These are phyloP conservation scores for Suillus luteus DNA, from an alignment of 768 basidiomycete species.

Conservation along the genomic window DNA sequence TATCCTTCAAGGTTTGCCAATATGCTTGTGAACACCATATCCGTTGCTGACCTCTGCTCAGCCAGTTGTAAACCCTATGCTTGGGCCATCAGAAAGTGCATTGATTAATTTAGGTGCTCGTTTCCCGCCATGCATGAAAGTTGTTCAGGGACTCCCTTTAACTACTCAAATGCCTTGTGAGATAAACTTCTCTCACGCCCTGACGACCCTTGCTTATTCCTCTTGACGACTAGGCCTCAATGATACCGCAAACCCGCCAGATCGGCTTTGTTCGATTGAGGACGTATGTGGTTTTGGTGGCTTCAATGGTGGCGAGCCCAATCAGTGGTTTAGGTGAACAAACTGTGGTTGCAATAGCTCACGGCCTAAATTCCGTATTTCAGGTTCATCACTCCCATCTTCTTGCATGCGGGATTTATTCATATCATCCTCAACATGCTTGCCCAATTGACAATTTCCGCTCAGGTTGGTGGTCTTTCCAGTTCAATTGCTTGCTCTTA, in stretches of 20 bases:
- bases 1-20: slow-evolving; percentile 75
- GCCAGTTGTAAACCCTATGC: slow-evolving; percentile 86
- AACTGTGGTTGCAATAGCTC: slow-evolving; percentile 41
- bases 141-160: slow-evolving; percentile 54
- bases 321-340: slow-evolving; percentile 57
- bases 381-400: slow-evolving; percentile 87
- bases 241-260: slow-evolving; percentile 80
- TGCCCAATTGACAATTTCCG: slow-evolving; percentile 78
- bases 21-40: neutral
- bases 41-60: slow-evolving; percentile 31
- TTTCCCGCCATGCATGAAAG: slow-evolving; percentile 92
- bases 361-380: slow-evolving; percentile 30
- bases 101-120: slow-evolving; percentile 89
- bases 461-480: slow-evolving; percentile 50
- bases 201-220: slow-evolving; percentile 16
- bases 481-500: slow-evolving; percentile 10
- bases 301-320: slow-evolving; percentile 44
- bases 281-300: slow-evolving; percentile 91
- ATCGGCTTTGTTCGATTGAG: slow-evolving; percentile 70
- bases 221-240: slow-evolving; percentile 58
- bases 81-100: slow-evolving; percentile 84
- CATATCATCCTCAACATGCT: slow-evolving; percentile 90
- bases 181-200: slow-evolving; percentile 22
- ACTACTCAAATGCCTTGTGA: slow-evolving; percentile 61
- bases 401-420: slow-evolving; percentile 95